Percentiles rank a stretch among this genome's conserved stretches.
Conservation (phyloP, 1,139 yeast species). For the Hemisphaericaspora xylanilytica region DNA sequence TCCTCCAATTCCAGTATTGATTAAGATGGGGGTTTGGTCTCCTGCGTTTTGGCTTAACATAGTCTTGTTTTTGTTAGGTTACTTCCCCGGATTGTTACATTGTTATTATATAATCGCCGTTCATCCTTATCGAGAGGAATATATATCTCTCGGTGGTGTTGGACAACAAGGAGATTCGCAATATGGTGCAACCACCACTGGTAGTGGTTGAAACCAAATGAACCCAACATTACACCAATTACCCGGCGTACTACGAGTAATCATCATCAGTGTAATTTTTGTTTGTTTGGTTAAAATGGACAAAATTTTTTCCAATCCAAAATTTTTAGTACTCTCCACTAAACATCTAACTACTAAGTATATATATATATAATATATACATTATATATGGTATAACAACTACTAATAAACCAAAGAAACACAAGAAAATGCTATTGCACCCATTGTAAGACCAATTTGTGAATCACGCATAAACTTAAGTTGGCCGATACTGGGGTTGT, state of each 20-base stretch:
- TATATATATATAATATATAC: not conserved
- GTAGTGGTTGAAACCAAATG: too few relatives aligned
- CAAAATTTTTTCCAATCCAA: too few relatives aligned
- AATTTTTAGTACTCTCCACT: too few relatives aligned
- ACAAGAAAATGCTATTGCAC: too few relatives aligned
- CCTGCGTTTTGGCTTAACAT: slow-evolving; percentile 74
- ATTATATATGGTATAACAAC: not conserved
- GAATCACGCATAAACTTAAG: slow-evolving; percentile 50
- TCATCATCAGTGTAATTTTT: not conserved
- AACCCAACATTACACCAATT: too few relatives aligned
- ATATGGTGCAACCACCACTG: slow-evolving; percentile 32
- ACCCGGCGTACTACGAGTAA: too few relatives aligned
- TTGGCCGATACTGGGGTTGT: slow-evolving; percentile 36
- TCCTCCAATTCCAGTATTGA: slow-evolving; percentile 80
- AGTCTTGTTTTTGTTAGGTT: slow-evolving; percentile 72
- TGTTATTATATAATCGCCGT: slow-evolving; percentile 57
- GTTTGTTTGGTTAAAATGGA: not conserved
- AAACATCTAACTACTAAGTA: too few relatives aligned
- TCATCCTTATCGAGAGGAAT: slow-evolving; percentile 48
- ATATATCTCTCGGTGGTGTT: slow-evolving; percentile 22
- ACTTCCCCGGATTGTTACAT: slow-evolving; percentile 75
- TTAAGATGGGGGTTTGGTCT: slow-evolving; percentile 72
- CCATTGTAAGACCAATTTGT: too few relatives aligned
- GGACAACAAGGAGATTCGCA: slow-evolving; percentile 27
- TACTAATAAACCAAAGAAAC: too few relatives aligned